Conservation (phyloP, 495 filamentous ascomycete species). For the Diplogelasinospora grovesii region DNA sequence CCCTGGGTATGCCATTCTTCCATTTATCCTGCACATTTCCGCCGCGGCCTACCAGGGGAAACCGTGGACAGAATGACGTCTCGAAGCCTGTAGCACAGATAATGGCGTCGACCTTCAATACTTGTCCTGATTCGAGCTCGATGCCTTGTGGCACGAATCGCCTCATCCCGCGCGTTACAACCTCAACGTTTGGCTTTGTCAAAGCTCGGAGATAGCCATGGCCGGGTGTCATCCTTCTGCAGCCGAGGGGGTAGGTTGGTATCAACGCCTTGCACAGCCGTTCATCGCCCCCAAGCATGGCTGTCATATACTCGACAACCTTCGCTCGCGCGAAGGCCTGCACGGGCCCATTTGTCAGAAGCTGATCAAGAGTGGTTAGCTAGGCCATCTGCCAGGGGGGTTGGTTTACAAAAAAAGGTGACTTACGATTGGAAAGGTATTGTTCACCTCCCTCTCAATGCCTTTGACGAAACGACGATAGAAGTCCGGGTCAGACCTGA, state of each 20-base stretch:
- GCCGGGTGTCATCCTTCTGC: slow-evolving; percentile 61
- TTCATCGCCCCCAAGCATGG: slow-evolving; percentile 36
- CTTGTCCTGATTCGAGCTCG: slow-evolving; percentile 47
- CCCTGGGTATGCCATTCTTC: slow-evolving; percentile 28
- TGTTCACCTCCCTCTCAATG: slow-evolving; percentile 39
- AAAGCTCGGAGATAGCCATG: slow-evolving; percentile 62
- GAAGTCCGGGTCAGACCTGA: slow-evolving; percentile 34
- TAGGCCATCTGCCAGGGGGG: no score
- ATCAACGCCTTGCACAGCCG: slow-evolving; percentile 47
- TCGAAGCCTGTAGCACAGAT: slow-evolving; percentile 70
- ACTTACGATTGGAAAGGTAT: slow-evolving; percentile 39
- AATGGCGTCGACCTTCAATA: slow-evolving; percentile 53
- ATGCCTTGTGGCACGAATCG: slow-evolving; percentile 54
- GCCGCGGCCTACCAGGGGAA: slow-evolving; percentile 50
- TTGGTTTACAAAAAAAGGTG: no score
- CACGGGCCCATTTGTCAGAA: slow-evolving; percentile 29
- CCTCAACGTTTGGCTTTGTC: slow-evolving; percentile 51
- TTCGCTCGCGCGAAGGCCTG: slow-evolving; percentile 28
- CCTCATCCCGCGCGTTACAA: slow-evolving; percentile 51
- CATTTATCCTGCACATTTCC: slow-evolving; percentile 42
- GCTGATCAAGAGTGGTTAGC: slow-evolving; percentile 8
- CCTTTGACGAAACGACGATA: slow-evolving; percentile 31
- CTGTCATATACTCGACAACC: slow-evolving; percentile 37
- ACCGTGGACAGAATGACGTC: slow-evolving; percentile 52
- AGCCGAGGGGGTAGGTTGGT: slow-evolving; percentile 59